Evolutionary conservation across 768 basidiomycete species (phyloP).

Genomic region (Neoboletus brunneissimus): DNA sequence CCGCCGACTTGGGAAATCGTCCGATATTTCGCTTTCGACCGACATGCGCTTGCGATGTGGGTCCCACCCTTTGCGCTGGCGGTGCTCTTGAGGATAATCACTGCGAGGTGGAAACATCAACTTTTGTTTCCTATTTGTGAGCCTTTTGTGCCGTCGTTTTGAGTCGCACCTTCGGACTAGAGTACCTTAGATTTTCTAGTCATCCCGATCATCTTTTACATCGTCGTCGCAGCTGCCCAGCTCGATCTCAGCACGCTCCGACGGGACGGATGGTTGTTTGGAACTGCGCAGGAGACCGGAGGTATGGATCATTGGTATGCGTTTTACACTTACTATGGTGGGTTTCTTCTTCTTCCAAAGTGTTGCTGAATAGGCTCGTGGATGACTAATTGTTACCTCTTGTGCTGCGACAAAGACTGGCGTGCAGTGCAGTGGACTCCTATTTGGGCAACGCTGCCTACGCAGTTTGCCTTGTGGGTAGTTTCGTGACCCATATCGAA

Average conservation of each 20-base stretch:
- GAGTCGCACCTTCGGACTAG: background rate
- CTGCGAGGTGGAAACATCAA: slow-evolving; percentile 78
- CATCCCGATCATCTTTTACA: slow-evolving; percentile 83
- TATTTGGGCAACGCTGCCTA: slow-evolving; percentile 83
- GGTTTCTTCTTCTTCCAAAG: slow-evolving; percentile 11
- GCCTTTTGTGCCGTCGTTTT: slow-evolving; percentile 24
- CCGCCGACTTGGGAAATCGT: slow-evolving; percentile 62
- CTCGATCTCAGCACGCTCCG: slow-evolving; percentile 62
- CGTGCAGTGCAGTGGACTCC: slow-evolving; percentile 56
- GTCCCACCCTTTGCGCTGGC: slow-evolving; percentile 74
- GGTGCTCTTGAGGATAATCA: slow-evolving; percentile 73
- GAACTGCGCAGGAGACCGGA: slow-evolving; percentile 40
- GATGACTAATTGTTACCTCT: background rate
- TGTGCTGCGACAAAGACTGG: slow-evolving; percentile 47
- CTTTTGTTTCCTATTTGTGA: slow-evolving; percentile 86
- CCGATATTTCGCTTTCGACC: slow-evolving; percentile 62
- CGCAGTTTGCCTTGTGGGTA: slow-evolving; percentile 85
- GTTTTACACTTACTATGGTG: slow-evolving; percentile 81
- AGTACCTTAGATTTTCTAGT: slow-evolving; percentile 61
- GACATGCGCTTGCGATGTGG: slow-evolving; percentile 73
- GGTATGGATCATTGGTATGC: slow-evolving; percentile 64
- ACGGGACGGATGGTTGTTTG: slow-evolving; percentile 80
- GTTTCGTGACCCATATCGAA: slow-evolving; percentile 5
- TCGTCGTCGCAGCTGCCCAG: slow-evolving; percentile 62
- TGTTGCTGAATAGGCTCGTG: background rate